Base-by-base conservation (phyloP, 768 basidiomycete genomes). In the Agaricus subrufescens region DNA sequence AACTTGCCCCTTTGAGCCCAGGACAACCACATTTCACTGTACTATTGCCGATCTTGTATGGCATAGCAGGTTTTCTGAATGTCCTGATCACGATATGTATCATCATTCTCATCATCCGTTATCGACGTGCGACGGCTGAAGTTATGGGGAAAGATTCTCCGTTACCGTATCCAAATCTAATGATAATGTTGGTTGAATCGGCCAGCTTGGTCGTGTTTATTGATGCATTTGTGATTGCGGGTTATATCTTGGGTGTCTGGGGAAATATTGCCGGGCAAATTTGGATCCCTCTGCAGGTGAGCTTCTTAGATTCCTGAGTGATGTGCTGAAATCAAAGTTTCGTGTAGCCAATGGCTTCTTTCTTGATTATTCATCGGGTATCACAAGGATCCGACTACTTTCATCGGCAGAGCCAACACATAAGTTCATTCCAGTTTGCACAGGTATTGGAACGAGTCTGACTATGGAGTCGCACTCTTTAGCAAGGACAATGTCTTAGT, bases 1-100 rank as follows among this genome's bases (percentile, higher is more conserved):
- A 15, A 10, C 26, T 39, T 9, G 12, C 26, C 26, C 12, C 10
- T 12, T 25, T 23, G 3, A 38, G 27, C 26, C 3, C n/a, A 51
- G 9, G 38, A 1, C 38, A 39, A 25, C 34, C 19, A 8, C n/a
- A 23, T 23, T 19, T 6, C 37, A 23, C 25, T 14, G 39, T 40
- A 3, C 39, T 42, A 1, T 11, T 40, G 12, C 37, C 37, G 15
- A 19, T 42, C 15, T 39, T 25, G 10, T 40, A 11, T 10, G 51
- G 42, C 11, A 43, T 44, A 27, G 19, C 40, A 2, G 40, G 27
- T n/a, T 46, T 52, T 27, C 51, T 61, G 15, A 61, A 61, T 43
- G 54, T 50, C 46, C n/a, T 57, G 23, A 59, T 61, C n/a, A 61
- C 58, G 6, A 26, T 47, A 19, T 43, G 58, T 7, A 47, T 59